Evolutionary conservation across 345 rosid species (phyloP), one percentile per base, ranked within the genome.

Genomic region (Eucalyptus cloeziana): DNA sequence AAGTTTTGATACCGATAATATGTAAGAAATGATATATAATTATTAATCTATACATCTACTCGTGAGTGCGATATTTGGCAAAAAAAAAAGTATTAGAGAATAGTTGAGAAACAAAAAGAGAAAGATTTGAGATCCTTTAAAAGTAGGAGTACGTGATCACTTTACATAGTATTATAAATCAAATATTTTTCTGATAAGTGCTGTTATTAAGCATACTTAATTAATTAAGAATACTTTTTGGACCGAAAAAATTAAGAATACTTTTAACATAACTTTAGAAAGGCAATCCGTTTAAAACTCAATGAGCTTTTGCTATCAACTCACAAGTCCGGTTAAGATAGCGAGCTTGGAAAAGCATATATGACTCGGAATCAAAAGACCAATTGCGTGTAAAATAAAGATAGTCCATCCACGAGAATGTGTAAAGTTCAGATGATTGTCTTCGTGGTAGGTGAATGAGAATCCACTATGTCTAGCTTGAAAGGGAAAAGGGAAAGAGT

Each of bases 1-100:
- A 3, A 0, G 24, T 52, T 52, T 52, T 52, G 58, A 52, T 52
- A 52, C 2, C 2, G 0, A 52, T 21, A 7, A 9, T 52, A 21
- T 8, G 2, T 19, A 7, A 52, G 10, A 52, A 52, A 52, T 52
- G 0, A 52, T 19, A 19, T 52, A 21, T 3, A 52, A 52, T 52
- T 52, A 52, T 52, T 52, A 52, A 52, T 52, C 2, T 52, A 52
- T 19, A 56, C 1, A 52, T 8, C 4, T 56, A 56, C 62, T 56
- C 1, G 0, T 54, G 11, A 9, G 62, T 56, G 5, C 1, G 1
- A 24, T 56, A 56, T 56, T 22, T 56, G 13, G 10, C n/a, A 56
- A 56, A 24, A 22, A n/a, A 56, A 56, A 56, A 4, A 24, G 62
- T 24, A 24, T 2, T 24, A 24, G 6, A 56, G 3, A 56, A 24